A percentile compares a stretch with the other conserved stretches of the same genome.
These are phyloP conservation scores for Elaphomyces granulatus DNA, from an alignment of 495 filamentous ascomycete species.

Conservation along the genomic window DNA sequence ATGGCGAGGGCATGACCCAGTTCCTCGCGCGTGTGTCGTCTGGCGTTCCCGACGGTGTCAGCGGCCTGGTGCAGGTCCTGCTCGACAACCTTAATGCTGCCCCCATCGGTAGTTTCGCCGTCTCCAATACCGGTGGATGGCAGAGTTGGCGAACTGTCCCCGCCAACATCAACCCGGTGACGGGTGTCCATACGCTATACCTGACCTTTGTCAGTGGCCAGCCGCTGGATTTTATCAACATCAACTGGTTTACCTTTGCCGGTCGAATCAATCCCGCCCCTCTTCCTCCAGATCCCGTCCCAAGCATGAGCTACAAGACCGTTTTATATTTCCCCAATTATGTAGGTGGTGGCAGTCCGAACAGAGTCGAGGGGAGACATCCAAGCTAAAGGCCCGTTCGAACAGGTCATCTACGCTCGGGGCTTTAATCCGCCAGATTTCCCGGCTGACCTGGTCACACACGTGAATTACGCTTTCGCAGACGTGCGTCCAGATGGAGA, in stretches of 20 bases:
- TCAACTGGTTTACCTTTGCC: background rate
- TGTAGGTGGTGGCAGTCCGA: background rate
- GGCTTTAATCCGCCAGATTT: constrained; percentile 78
- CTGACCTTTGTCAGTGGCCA: too few relatives aligned
- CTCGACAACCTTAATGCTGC: too few relatives aligned
- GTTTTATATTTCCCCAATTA: background rate
- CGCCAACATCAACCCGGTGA: too few relatives aligned
- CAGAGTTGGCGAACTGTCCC: too few relatives aligned
- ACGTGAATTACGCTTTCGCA: constrained; percentile 84
- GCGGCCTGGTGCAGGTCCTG: too few relatives aligned
- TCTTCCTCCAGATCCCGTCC: background rate
- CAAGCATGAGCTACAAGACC: background rate
- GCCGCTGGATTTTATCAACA: too few relatives aligned
- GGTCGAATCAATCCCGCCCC: background rate
- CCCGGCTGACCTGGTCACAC: constrained; percentile 75
- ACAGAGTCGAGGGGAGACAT: background rate
- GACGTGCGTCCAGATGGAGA: constrained; percentile 68
- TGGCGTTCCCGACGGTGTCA: too few relatives aligned
- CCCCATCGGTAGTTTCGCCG: too few relatives aligned
- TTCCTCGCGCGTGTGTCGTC: too few relatives aligned
- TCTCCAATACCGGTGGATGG: too few relatives aligned
- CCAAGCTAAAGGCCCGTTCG: background rate
- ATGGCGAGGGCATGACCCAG: too few relatives aligned
- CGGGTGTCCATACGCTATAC: too few relatives aligned
- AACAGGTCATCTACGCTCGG: constrained; percentile 70